Conservation (phyloP, 2,329 filamentous ascomycete species). For the Fusarium mexicanum region DNA sequence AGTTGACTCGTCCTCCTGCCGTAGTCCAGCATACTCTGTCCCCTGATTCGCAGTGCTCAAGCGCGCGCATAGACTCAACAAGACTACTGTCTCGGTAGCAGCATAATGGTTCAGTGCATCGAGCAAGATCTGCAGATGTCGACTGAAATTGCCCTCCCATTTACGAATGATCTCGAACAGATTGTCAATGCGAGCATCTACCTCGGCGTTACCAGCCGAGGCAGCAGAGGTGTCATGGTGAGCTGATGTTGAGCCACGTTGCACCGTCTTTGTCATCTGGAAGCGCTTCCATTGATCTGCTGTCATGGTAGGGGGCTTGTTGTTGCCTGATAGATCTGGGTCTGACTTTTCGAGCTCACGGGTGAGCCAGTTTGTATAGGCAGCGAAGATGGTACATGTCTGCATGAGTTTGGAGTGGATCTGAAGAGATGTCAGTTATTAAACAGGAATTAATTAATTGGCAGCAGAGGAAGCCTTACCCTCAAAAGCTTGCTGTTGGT, state of each 20-base stretch:
- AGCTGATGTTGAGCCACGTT: constrained; percentile 47
- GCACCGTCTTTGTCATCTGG: constrained; percentile 58
- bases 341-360: constrained; percentile 86
- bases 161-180: constrained; percentile 88
- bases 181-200: constrained; percentile 69
- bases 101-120: constrained; percentile 97
- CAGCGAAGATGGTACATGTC: constrained; percentile 92
- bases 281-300: constrained; percentile 69
- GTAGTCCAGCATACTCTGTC: constrained; percentile 69
- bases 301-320: constrained; percentile 68
- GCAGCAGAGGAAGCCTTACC: constrained; percentile 55
- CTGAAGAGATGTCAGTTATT: constrained; percentile 54
- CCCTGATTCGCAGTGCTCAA: constrained; percentile 85
- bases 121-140: constrained; percentile 91
- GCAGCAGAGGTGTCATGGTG: constrained; percentile 49
- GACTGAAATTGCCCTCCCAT: constrained; percentile 92
- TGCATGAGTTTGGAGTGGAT: constrained; percentile 98
- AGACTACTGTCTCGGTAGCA: constrained; percentile 94
- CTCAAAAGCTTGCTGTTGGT: constrained; percentile 94
- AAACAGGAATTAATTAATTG: too few relatives aligned
- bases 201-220: constrained; percentile 47
- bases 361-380: constrained; percentile 87
- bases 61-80: constrained; percentile 86
- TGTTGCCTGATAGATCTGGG: constrained; percentile 74
- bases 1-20: constrained; percentile 64